These are phyloP conservation scores for Dactylellina drechsleri DNA, from an alignment of 2,329 filamentous ascomycete species.

Conservation along the genomic window DNA sequence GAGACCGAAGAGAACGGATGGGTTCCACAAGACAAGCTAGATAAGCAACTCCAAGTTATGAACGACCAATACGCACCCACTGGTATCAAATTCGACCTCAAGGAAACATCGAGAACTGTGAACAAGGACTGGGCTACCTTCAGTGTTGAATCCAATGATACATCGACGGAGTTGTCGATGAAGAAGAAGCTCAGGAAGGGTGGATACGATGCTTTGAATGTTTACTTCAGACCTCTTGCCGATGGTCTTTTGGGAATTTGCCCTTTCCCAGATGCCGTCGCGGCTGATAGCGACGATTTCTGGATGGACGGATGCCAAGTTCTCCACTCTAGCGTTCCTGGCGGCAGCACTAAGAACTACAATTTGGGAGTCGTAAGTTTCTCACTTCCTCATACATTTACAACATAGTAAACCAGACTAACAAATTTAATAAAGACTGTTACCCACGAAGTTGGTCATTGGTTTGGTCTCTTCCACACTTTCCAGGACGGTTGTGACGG, in stretches of 20 bases:
- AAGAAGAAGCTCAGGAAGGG: slow-evolving; percentile 65
- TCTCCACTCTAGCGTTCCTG: slow-evolving; percentile 61
- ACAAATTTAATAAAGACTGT: slow-evolving; percentile 58
- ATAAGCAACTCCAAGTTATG: slow-evolving; percentile 64
- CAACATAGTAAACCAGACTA: slow-evolving; percentile 13
- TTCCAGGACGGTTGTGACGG: slow-evolving; percentile 64
- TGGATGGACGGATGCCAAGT: slow-evolving; percentile 63
- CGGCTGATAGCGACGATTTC: slow-evolving; percentile 60
- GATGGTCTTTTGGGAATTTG: slow-evolving; percentile 58
- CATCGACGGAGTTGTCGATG: slow-evolving; percentile 63
- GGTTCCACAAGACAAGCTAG: slow-evolving; percentile 59
- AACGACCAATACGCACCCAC: slow-evolving; percentile 64
- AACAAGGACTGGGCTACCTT: slow-evolving; percentile 64
- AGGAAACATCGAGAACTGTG: slow-evolving; percentile 64
- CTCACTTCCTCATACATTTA: neutral
- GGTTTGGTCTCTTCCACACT: slow-evolving; percentile 66
- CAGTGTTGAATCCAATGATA: slow-evolving; percentile 55
- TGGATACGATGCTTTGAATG: slow-evolving; percentile 61
- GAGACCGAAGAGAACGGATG: slow-evolving; percentile 56
- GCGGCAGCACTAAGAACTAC: slow-evolving; percentile 60
- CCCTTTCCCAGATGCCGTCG: slow-evolving; percentile 56
- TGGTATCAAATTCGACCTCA: slow-evolving; percentile 64
- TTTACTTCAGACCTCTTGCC: slow-evolving; percentile 59
- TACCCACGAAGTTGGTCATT: slow-evolving; percentile 66
- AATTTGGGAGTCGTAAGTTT: slow-evolving; percentile 60